A percentile compares a stretch with the other conserved stretches of the same genome.
Evolutionary conservation across 1,284 basidiomycete species (phyloP).

Genomic region (Puccinia polysora): DNA sequence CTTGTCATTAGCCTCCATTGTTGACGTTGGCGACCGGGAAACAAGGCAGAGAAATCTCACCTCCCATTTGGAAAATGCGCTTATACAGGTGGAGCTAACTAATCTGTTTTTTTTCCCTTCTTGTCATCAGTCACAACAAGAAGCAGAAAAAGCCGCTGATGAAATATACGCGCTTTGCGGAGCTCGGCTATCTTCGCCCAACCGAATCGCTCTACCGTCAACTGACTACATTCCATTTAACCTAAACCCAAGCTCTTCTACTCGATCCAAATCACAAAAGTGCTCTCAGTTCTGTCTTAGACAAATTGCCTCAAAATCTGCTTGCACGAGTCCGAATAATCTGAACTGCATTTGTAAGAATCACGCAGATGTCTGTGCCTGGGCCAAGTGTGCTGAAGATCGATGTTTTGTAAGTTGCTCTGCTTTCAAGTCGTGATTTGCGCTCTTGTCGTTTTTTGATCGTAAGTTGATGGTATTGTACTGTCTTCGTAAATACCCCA

Average conservation of each 20-base stretch:
- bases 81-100: too few relatives aligned
- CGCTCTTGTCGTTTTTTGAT: not conserved
- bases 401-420: conserved; percentile 24
- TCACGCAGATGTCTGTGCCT: conserved; percentile 31
- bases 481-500: not conserved
- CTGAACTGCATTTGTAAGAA: conserved; percentile 29
- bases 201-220: conserved; percentile 4
- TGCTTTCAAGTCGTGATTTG: not conserved
- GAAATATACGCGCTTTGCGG: conserved; percentile 31
- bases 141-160: conserved; percentile 25
- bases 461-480: not conserved
- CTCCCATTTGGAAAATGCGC: too few relatives aligned
- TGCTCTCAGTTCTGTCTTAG: conserved; percentile 14
- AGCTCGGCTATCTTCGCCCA: conserved; percentile 8
- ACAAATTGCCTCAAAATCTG: not conserved
- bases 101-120: too few relatives aligned
- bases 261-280: conserved; percentile 11
- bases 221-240: conserved; percentile 29
- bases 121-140: conserved; percentile 3
- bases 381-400: conserved; percentile 37
- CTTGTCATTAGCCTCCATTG: conserved; percentile 4
- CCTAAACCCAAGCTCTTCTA: conserved; percentile 9
- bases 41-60: too few relatives aligned
- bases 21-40: too few relatives aligned
- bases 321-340: conserved; percentile 6